Conservation (phyloP, 1,284 basidiomycete species). For the Ceratobasidium sp. region DNA sequence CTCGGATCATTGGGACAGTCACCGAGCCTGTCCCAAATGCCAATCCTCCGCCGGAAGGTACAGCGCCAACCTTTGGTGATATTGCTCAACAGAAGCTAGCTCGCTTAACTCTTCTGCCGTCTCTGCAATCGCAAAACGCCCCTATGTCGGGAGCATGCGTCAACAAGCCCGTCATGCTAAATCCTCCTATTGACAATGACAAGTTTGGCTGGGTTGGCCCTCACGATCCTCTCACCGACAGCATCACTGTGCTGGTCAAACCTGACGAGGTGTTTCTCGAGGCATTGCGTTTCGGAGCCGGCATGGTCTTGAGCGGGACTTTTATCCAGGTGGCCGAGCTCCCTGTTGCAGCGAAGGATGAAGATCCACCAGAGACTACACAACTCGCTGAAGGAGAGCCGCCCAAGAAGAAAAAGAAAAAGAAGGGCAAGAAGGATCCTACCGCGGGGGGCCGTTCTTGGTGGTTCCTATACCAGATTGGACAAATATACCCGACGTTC, state of each 20-base stretch:
- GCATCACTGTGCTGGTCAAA: slow-evolving; percentile 25
- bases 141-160: slow-evolving; percentile 22
- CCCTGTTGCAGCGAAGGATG: slow-evolving; percentile 8
- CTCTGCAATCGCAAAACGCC: slow-evolving; percentile 11
- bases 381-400: slow-evolving; percentile 4
- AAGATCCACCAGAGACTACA: slow-evolving; percentile 2
- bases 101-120: slow-evolving; percentile 29
- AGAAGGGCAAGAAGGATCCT: slow-evolving; percentile 34
- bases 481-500: slow-evolving; percentile 41
- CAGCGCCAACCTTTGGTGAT: slow-evolving; percentile 16
- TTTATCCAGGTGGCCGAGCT: slow-evolving; percentile 43
- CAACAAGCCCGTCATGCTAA: slow-evolving; percentile 28
- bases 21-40: slow-evolving; percentile 32
- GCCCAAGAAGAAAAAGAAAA: slow-evolving; percentile 42
- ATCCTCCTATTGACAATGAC: slow-evolving; percentile 14
- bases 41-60: slow-evolving; percentile 1
- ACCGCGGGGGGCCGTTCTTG: slow-evolving; percentile 33
- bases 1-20: slow-evolving; percentile 31
- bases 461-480: slow-evolving; percentile 43
- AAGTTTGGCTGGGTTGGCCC: slow-evolving; percentile 42
- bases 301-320: slow-evolving; percentile 32
- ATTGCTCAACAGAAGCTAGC: slow-evolving; percentile 40
- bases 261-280: slow-evolving; percentile 34
- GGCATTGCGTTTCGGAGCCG: slow-evolving; percentile 20
- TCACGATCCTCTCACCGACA: slow-evolving; percentile 30